Evolutionary conservation across 2,329 filamentous ascomycete genomes (phyloP).

Genomic region (Lizonia empirigonia): DNA sequence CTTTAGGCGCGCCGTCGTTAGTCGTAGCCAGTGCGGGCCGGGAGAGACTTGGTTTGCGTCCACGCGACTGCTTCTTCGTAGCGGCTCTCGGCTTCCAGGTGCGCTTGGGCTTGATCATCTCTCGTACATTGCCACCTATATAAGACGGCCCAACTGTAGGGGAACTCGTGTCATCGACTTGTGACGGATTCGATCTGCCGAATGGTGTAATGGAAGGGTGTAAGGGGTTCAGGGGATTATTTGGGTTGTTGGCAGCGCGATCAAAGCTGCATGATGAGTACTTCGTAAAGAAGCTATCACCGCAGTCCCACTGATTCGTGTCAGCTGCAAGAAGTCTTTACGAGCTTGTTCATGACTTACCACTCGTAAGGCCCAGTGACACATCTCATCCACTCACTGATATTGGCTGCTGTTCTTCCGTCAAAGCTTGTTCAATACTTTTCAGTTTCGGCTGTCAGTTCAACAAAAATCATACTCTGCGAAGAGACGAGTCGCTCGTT

Average conservation of each 20-base stretch:
- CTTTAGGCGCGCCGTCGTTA: conserved; percentile 1
- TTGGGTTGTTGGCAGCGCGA: conserved; percentile 25
- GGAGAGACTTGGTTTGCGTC: not conserved
- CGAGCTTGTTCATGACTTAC: not conserved
- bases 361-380: conserved; percentile 31
- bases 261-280: conserved; percentile 35
- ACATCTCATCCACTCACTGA: conserved; percentile 23
- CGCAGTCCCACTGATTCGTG: conserved; percentile 30
- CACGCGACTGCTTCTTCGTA: conserved; percentile 1
- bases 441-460: not conserved
- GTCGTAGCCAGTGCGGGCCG: conserved; percentile 1
- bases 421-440: no score
- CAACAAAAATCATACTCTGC: not conserved
- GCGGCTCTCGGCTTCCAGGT: not conserved
- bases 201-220: conserved; percentile 28
- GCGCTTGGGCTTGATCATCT: not conserved
- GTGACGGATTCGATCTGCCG: not conserved
- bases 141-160: not conserved
- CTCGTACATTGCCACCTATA: not conserved
- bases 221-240: conserved; percentile 29
- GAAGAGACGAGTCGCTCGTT: not conserved
- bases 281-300: conserved; percentile 38
- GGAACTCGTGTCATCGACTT: not conserved
- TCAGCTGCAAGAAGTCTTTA: conserved; percentile 4
- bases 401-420: not conserved